phyloP scores from a whole-genome alignment of 805 yeast genomes.

The Ogataea zsoltii region DNA sequence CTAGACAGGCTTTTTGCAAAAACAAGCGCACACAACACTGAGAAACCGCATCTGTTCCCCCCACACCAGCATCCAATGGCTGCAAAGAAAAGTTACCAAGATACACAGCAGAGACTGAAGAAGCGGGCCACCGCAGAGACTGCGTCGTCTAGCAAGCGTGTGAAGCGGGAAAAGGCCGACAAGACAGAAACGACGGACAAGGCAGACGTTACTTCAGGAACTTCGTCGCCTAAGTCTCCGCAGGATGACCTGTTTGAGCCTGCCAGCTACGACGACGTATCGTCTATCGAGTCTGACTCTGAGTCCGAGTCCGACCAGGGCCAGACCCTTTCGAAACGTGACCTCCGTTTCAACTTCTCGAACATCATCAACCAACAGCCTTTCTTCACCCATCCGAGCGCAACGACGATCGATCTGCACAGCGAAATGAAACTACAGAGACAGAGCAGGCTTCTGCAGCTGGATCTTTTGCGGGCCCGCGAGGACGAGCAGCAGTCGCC shows the following conservation, averaged over 20 bases:
- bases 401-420: constrained; percentile 26
- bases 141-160: not conserved
- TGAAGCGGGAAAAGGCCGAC: not conserved
- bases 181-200: not conserved
- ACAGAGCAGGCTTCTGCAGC: constrained; percentile 30
- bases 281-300: constrained; percentile 6
- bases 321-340: constrained; percentile 17
- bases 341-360: constrained; percentile 27
- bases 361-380: constrained; percentile 28
- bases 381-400: constrained; percentile 26
- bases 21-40: not conserved
- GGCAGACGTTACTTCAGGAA: no score
- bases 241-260: constrained; percentile 1
- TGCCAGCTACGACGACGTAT: not conserved
- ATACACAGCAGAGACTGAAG: constrained; percentile 1
- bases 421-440: constrained; percentile 34
- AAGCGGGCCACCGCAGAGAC: not conserved
- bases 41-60: no score
- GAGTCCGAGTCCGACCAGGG: constrained; percentile 5
- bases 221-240: not conserved
- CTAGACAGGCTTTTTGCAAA: no score
- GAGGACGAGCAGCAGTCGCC: constrained; percentile 8
- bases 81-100: not conserved
- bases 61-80: not conserved
- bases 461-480: constrained; percentile 23